phyloP scores from a whole-genome alignment of 2,329 filamentous ascomycete species.

The Xylaria sp. region DNA sequence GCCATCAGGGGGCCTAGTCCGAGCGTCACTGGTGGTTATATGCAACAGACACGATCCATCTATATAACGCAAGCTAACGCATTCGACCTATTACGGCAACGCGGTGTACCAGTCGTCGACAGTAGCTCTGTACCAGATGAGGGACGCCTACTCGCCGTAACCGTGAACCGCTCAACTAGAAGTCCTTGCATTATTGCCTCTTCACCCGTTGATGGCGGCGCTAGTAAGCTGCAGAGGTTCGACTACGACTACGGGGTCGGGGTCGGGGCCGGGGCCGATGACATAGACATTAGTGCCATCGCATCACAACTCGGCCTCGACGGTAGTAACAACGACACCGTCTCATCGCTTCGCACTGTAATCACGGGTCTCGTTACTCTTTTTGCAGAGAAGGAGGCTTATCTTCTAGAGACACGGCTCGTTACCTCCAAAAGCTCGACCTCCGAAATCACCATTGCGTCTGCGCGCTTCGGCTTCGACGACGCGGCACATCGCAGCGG shows the following conservation, averaged over 20 bases:
- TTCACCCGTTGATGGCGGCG: constrained; percentile 56
- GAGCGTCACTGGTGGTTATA: neutral
- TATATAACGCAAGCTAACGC: constrained; percentile 65
- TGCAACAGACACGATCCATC: constrained; percentile 59
- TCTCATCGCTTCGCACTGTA: constrained; percentile 56
- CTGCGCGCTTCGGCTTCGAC: constrained; percentile 72
- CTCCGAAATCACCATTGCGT: constrained; percentile 58
- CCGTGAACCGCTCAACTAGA: constrained; percentile 70
- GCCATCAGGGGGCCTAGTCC: constrained; percentile 47
- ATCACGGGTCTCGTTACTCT: constrained; percentile 66
- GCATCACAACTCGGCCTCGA: constrained; percentile 64
- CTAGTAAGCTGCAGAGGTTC: constrained; percentile 62
- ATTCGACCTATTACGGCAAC: constrained; percentile 64
- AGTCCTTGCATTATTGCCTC: constrained; percentile 73
- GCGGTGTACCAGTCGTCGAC: constrained; percentile 56
- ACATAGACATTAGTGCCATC: constrained; percentile 55
- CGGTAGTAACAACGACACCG: constrained; percentile 51
- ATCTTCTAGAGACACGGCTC: constrained; percentile 65
- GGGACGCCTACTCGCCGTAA: constrained; percentile 67
- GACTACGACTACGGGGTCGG: constrained; percentile 67
- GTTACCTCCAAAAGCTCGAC: constrained; percentile 50
- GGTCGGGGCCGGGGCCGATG: constrained; percentile 46
- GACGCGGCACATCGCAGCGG: constrained; percentile 73
- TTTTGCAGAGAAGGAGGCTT: constrained; percentile 73
- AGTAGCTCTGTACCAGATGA: constrained; percentile 43